These are phyloP conservation scores for Shiraia sp. DNA, from an alignment of 2,329 filamentous ascomycete genomes.

Conservation along the genomic window DNA sequence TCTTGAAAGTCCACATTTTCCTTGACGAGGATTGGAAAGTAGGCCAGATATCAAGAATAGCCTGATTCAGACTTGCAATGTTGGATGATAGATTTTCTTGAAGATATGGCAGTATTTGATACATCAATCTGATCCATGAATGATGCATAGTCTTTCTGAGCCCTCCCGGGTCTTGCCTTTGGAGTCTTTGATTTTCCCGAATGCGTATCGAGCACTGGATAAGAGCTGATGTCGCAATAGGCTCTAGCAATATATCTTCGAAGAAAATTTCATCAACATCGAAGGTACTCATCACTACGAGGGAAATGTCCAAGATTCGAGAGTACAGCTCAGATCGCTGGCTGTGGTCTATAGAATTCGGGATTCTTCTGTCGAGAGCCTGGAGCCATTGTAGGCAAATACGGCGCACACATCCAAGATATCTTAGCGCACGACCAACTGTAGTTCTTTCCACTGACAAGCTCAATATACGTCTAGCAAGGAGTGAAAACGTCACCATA, in stretches of 20 bases:
- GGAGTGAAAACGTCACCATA: slow-evolving; percentile 45
- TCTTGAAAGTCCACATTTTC: slow-evolving; percentile 13
- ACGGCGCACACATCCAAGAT: slow-evolving; percentile 39
- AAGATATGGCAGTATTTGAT: slow-evolving; percentile 16
- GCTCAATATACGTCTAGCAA: slow-evolving; percentile 52
- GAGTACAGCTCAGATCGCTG: slow-evolving; percentile 38
- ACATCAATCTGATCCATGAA: slow-evolving; percentile 21
- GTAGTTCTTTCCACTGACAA: slow-evolving; percentile 34
- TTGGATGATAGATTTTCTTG: slow-evolving; percentile 2
- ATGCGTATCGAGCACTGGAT: slow-evolving; percentile 26
- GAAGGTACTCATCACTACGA: slow-evolving; percentile 52
- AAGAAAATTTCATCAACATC: slow-evolving; percentile 46
- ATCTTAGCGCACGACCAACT: slow-evolving; percentile 27
- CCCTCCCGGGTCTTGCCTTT: slow-evolving; percentile 1
- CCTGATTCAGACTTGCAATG: slow-evolving; percentile 16
- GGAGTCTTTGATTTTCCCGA: slow-evolving; percentile 15
- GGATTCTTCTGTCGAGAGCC: slow-evolving; percentile 34
- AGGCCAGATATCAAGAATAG: slow-evolving; percentile 21
- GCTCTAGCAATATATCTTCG: slow-evolving; percentile 25
- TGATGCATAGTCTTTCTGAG: slow-evolving; percentile 13
- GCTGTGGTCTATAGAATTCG: slow-evolving; percentile 20
- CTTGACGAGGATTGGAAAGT: slow-evolving; percentile 13
- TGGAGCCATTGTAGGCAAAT: slow-evolving; percentile 49
- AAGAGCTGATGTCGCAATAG: slow-evolving; percentile 15
- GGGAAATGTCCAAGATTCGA: slow-evolving; percentile 45